Evolutionary conservation across 2,329 filamentous ascomycete species (phyloP).

Genomic region (Coniochaeta sp.): DNA sequence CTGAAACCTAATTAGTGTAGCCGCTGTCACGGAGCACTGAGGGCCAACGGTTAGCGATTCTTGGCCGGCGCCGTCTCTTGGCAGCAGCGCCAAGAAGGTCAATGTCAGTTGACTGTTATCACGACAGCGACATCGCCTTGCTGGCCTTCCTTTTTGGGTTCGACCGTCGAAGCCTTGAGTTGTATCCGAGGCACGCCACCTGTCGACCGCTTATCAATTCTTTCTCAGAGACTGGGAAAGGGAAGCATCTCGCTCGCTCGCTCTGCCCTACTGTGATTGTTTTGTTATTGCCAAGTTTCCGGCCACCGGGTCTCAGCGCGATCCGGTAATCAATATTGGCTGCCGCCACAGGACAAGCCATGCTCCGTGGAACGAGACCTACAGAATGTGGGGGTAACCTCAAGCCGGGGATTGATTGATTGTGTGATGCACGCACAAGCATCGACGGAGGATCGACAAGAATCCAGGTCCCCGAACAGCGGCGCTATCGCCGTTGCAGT

Average conservation of each 20-base stretch:
- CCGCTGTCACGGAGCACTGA: not conserved
- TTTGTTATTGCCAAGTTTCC: not conserved
- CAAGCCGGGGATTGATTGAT: not conserved
- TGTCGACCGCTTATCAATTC: not conserved
- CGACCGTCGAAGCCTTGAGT: not conserved
- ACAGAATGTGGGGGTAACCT: not conserved
- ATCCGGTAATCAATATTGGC: not conserved
- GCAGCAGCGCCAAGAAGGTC: not conserved
- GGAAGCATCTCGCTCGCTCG: not conserved
- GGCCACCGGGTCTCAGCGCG: not conserved
- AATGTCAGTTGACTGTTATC: constrained; percentile 1
- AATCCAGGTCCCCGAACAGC: not conserved
- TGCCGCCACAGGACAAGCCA: not conserved
- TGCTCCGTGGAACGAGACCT: not conserved
- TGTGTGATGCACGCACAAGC: not conserved
- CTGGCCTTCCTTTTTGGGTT: not conserved
- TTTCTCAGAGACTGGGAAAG: not conserved
- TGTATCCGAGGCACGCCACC: not conserved
- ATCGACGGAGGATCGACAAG: not conserved
- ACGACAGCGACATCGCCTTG: not conserved
- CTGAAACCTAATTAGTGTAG: not conserved
- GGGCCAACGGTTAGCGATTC: not conserved
- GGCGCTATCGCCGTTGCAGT: not conserved
- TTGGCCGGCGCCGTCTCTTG: not conserved
- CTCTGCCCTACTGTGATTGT: not conserved